phyloP scores from a whole-genome alignment of 805 yeast genomes.

The Starmera quercuum region DNA sequence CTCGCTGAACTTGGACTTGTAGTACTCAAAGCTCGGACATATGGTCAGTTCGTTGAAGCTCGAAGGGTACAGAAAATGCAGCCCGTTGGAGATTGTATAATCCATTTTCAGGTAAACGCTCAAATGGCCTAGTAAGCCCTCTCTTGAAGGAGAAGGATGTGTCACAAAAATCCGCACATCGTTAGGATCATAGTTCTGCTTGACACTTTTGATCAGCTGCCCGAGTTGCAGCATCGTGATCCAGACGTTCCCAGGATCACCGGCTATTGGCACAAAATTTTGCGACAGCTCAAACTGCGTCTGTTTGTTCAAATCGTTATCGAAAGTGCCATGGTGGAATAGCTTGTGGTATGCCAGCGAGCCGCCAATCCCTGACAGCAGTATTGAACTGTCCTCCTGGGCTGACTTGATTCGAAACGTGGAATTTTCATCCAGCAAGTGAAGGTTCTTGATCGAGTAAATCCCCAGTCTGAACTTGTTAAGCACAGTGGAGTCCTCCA shows the following conservation, averaged over 20 bases:
- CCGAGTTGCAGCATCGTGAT: conserved; percentile 62
- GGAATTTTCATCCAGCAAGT: conserved; percentile 52
- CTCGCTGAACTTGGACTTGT: conserved; percentile 53
- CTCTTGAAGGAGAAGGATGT: conserved; percentile 66
- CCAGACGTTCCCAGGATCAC: conserved; percentile 68
- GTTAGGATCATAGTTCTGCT: conserved; percentile 28
- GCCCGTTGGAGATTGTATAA: conserved; percentile 63
- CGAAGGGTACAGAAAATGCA: conserved; percentile 65
- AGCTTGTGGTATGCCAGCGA: conserved; percentile 56
- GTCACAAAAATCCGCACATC: conserved; percentile 56
- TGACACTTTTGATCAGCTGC: conserved; percentile 44
- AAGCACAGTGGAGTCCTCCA: conserved; percentile 65
- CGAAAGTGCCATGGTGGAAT: conserved; percentile 52
- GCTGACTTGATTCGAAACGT: conserved; percentile 34
- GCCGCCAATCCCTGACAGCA: conserved; percentile 69
- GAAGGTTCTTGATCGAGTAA: conserved; percentile 47
- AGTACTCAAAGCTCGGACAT: conserved; percentile 55
- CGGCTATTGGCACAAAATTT: conserved; percentile 42
- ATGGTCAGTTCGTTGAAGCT: conserved; percentile 62
- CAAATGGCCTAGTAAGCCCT: conserved; percentile 60
- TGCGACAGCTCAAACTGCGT: conserved; percentile 21
- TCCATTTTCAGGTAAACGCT: conserved; percentile 63
- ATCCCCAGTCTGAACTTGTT: conserved; percentile 52
- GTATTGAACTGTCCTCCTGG: conserved; percentile 33
- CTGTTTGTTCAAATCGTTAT: conserved; percentile 13